Evolutionary conservation across 306 rosid species (phyloP), one percentile per base, ranked within the genome.

Genomic region (Dicorynia guianensis): DNA sequence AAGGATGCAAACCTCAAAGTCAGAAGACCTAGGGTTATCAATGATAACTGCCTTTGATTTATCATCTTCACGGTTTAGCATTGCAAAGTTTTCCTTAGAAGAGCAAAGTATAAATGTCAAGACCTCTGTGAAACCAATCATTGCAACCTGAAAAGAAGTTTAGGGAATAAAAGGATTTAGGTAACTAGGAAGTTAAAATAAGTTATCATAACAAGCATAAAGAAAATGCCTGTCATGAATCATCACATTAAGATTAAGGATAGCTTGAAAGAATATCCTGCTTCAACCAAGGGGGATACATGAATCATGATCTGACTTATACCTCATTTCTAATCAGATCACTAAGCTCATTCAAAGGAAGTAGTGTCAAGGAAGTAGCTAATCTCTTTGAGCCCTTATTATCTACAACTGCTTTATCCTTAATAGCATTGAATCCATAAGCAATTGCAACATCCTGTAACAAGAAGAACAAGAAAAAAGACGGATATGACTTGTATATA

Each of bases 361-460:
- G 84, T n/a, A 92, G 89, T 70, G 81, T 80, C 90, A 92, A 80
- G 72, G 96, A 90, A 79, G 83, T 86, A 63, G 93, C 90, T 80
- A 78, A 75, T 61, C 93, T 84, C 84, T 81, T 85, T 14, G 97
- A 84, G 71, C 92, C 90, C 65, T 83, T 90, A 83, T 94, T 92
- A 66, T 96, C 97, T 60, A 80, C 87, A 71, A 90, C 68, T 18
- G 97, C 97, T 77, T 87, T 89, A 83, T 92, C 97, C 88, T 92
- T 81, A 57, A 95, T 35, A 54, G 86, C 88, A 83, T 92, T 87
- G 79, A 81, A 92, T 46, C 98, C 97, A 80, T 88, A 95, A 47
- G 96, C 98, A 78, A 95, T 87, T 53, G 98, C 97, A 59, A 95
- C 97, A 81, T 95, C 98, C 98, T 95, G 52, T 56, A 56, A 56